Evolutionary conservation across 257 asterid species (phyloP), one percentile per base, ranked within the genome.

Genomic region (Jacaranda mimosifolia): DNA sequence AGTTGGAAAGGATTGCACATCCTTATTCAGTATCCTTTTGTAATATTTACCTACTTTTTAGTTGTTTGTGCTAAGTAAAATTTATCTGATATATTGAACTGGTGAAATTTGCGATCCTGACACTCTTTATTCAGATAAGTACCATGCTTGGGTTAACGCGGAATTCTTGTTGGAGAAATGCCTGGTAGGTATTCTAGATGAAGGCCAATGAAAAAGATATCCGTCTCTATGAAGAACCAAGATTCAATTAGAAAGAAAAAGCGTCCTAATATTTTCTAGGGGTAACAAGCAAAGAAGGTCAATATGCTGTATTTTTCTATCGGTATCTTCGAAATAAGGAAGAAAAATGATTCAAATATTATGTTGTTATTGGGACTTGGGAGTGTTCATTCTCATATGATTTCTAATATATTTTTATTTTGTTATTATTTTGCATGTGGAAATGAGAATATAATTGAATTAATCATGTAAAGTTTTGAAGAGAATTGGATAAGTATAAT

Each of bases 101-200:
- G 8, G 81, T 63, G 39, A 67, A 18, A 68, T 38, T 84, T 86
- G 89, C 66, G 56, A 79, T 90, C 94, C 94, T 91, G 77, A 85
- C 62, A 0, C 4, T 15, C 62, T 73, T 68, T 53, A 18, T 81
- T 56, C 85, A 95, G 99, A 95, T 81, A 93, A 95, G 85, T 87
- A 95, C 88, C 97, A 95, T 81, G 93, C 97, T 63, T 93, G 98
- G 98, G 97, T 96, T 63, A 96, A 96, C 76, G 96, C 92, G 32
- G 99, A 96, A 11, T 86, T 88, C 68, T 74, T 93, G 58, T 39
- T 95, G 87, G 99, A 95, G 83, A 93, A 95, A 84, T 93, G 98
- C 78, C 94, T 93, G 12, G 97, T 93, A 26, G 99, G 99, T 58
- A 80, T 82, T 70, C 79, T 93, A 51, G 94, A 96, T 13, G 93